These are phyloP conservation scores for Penicillium sp. DNA, from an alignment of 2,329 filamentous ascomycete species.

Conservation along the genomic window DNA sequence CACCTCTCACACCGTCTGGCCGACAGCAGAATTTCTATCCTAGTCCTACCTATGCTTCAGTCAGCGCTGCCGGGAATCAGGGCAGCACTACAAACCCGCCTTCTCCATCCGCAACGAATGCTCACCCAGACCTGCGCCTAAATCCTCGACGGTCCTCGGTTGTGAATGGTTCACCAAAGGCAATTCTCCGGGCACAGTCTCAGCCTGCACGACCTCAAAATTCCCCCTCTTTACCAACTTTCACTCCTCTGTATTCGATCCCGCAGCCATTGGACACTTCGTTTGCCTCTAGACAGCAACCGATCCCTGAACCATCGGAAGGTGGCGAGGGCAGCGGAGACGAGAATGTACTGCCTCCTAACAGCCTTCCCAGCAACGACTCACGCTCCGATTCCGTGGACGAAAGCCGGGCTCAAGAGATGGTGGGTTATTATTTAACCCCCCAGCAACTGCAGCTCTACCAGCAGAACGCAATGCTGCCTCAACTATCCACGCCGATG, in stretches of 20 bases:
- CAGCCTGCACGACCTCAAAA: constrained; percentile 53
- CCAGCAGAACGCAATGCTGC: constrained; percentile 44
- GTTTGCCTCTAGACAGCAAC: constrained; percentile 36
- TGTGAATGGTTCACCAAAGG: constrained; percentile 47
- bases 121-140: constrained; percentile 49
- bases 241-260: constrained; percentile 40
- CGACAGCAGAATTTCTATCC: constrained; percentile 42
- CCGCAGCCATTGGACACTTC: constrained; percentile 36
- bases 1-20: constrained; percentile 35
- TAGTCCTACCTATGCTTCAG: constrained; percentile 41
- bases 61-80: constrained; percentile 41
- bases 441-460: constrained; percentile 49
- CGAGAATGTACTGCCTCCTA: constrained; percentile 36
- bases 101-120: constrained; percentile 47
- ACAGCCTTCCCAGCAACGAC: constrained; percentile 40
- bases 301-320: constrained; percentile 40
- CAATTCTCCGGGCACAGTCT: constrained; percentile 53
- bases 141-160: constrained; percentile 51
- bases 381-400: constrained; percentile 40
- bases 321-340: constrained; percentile 39
- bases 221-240: constrained; percentile 36
- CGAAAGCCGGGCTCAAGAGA: constrained; percentile 47
- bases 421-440: constrained; percentile 52
- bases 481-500: constrained; percentile 40
- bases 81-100: constrained; percentile 51